Conservation (phyloP, 2,329 filamentous ascomycete genomes). For the Penicillium sp. region DNA sequence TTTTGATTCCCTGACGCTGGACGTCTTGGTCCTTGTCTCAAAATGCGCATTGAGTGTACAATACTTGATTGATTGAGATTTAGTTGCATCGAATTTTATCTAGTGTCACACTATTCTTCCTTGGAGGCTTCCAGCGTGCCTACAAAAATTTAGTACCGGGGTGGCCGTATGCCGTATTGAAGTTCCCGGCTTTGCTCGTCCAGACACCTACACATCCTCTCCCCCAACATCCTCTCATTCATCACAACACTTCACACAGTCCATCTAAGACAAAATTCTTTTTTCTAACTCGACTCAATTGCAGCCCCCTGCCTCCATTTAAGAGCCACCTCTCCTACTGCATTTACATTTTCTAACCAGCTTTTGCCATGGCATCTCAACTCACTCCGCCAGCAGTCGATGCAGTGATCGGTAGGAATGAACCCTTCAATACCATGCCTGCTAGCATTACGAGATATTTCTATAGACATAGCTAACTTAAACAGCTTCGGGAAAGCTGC, state of each 20-base stretch:
- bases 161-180: too few species aligned
- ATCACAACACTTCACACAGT: too few species aligned
- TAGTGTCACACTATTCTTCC: too few species aligned
- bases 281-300: too few species aligned
- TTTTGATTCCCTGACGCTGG: slow-evolving; percentile 23
- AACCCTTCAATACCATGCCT: not conserved
- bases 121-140: too few species aligned
- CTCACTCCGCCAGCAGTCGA: not conserved
- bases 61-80: not conserved
- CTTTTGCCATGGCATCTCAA: not conserved
- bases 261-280: too few species aligned
- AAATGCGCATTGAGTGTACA: slow-evolving; percentile 18
- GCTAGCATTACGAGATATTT: not conserved
- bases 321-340: not conserved
- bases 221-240: too few species aligned
- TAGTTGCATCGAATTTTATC: not conserved
- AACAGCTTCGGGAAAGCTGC: not conserved
- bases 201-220: too few species aligned
- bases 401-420: not conserved
- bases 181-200: too few species aligned
- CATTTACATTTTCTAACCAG: not conserved
- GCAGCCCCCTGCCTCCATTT: too few species aligned
- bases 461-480: not conserved
- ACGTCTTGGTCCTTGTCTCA: slow-evolving; percentile 7
- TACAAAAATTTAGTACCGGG: too few species aligned